Base-by-base conservation (phyloP, 2,329 filamentous ascomycete species). In the Cercospora zeina region DNA sequence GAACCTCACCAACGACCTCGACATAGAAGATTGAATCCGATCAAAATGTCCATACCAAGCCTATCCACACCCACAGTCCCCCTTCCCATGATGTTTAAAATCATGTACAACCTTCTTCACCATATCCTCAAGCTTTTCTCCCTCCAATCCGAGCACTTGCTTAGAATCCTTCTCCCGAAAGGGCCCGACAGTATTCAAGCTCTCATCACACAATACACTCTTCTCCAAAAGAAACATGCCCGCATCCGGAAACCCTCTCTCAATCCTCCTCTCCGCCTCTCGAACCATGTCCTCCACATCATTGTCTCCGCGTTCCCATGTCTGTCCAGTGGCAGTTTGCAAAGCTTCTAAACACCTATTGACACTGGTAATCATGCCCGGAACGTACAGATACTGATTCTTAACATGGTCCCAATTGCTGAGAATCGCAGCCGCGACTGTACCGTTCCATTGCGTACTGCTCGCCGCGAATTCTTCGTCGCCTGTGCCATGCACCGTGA, bases 171-270 rank as follows among this genome's bases (percentile, higher is more conserved):
- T 24, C 49, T 65, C 54, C 3, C 61, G 31, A 55, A 78, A 77
- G 1, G 67, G 70, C 61, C 19, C 62, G 65, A 54, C 62, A 45
- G 75, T 64, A 27, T 45, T 63, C 19, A 71, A n/a, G 2, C 31
- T 36, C 55, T 71, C 66, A 58, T 78, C 76, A 60, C 74, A 77
- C 30, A 78, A 58, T 2, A 78, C 66, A 57, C 72, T 75, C 55
- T 75, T 67, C 60, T 77, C 74, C 58, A 77, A 68, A 47, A 78
- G 61, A 45, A 75, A 73, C 71, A 77, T 75, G 2, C 72, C 74
- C 11, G 75, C 74, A 63, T 77, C 75, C 1, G 72, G 74, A 61
- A 70, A 78, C 0, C 76, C 75, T 47, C 71, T 68, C 39, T 75
- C 65, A 30, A 78, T 73, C 31, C 76, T 73, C 16, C 68, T 63